Base-by-base conservation (phyloP, 2,329 filamentous ascomycete species). In the Cladosporium velox region DNA sequence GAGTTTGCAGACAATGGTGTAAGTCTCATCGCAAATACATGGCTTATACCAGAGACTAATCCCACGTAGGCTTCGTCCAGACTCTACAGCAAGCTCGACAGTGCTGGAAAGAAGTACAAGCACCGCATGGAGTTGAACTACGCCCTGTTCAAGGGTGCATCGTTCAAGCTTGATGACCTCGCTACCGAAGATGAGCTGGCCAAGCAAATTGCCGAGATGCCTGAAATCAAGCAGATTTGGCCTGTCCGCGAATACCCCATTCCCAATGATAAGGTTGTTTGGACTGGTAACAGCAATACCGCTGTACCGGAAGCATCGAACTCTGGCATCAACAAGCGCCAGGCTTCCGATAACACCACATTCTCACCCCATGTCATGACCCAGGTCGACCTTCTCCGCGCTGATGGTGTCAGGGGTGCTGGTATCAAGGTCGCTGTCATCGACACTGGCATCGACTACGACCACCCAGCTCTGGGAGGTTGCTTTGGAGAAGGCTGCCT, bases 401-500 rank as follows among this genome's bases (percentile, higher is more conserved):
- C 75, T 4, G 73, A 77, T 35, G 82, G 82, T 8, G 73, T 81
- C n/a, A 82, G 78, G 1, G 83, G 83, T 24, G 77, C 80, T 49
- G 82, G 82, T 1, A 71, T 82, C 34, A 78, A 77, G 26, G 75
- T 85, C 21, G 82, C 75, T 5, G 72, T 84, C 34, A 73, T 83
- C 54, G 79, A 82, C 66, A 77, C 74, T 24, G 80, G 79, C 12
- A 75, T 88, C 58, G 88, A 90, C 72, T 90, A 89, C 72, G 82
- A 78, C 0, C 87, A 90, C 71, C 85, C 87, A 1, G 85, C 86
- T 32, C 82, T 90, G 0, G 88, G 88, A 28, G 87, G 86, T 57
- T 87, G 87, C 71, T 89, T 89, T 72, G 88, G 88, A 1, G 71
- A 79, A 1, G 85, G 82, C 14, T 89, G 84, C 70, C 78, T 88